A percentile compares a stretch with the other conserved stretches of the same genome.
Conservation (phyloP, 371 early-diverging fungal genomes). For the Apophysomyces variabilis region DNA sequence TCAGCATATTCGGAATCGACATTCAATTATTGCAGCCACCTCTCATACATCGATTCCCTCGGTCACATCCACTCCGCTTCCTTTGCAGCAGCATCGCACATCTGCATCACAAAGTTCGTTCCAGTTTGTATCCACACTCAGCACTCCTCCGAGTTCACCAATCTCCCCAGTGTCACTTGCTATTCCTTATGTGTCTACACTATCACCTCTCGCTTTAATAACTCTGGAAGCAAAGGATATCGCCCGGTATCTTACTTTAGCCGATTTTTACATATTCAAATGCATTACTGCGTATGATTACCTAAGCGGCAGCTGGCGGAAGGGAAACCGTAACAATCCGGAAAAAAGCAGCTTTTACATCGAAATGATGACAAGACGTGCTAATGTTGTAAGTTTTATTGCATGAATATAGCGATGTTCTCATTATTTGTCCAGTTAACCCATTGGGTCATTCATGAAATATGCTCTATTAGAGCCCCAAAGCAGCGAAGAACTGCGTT, state of each 20-base stretch:
- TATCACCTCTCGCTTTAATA: constrained; percentile 12
- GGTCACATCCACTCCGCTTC: constrained; percentile 16
- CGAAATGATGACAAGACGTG: constrained; percentile 41
- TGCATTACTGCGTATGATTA: constrained; percentile 47
- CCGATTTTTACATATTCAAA: constrained; percentile 47
- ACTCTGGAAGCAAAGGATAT: constrained; percentile 32
- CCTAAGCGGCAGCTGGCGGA: constrained; percentile 31
- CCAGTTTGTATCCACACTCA: constrained; percentile 28
- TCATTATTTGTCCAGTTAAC: constrained; percentile 20
- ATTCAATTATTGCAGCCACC: constrained; percentile 28
- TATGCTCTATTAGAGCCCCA: constrained; percentile 17
- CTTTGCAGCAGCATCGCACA: constrained; percentile 22
- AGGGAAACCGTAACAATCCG: not conserved
- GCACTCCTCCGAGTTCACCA: constrained; percentile 46
- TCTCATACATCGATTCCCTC: constrained; percentile 27
- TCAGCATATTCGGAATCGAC: constrained; percentile 23
- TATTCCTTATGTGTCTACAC: not conserved
- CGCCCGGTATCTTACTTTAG: constrained; percentile 46
- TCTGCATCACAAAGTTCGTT: constrained; percentile 29
- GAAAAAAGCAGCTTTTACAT: constrained; percentile 30
- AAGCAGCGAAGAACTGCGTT: constrained; percentile 32
- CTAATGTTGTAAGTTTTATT: constrained; percentile 34
- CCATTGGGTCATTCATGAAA: constrained; percentile 41
- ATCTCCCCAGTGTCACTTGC: constrained; percentile 8
- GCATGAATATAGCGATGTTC: not conserved